Conservation (phyloP, 1,284 basidiomycete genomes). For the Exobasidium rhododendri region DNA sequence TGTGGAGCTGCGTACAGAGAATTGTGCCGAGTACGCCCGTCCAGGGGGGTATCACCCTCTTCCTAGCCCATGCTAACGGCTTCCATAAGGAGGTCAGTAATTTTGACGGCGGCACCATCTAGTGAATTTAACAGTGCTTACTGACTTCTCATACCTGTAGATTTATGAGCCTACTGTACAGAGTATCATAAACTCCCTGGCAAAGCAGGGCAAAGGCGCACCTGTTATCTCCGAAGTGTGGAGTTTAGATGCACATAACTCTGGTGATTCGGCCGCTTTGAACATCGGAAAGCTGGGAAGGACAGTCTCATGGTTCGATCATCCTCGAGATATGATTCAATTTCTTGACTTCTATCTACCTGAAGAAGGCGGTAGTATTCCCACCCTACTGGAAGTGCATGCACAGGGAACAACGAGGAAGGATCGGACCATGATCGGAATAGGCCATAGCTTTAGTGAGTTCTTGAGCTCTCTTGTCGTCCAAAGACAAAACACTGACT, state of each 20-base stretch:
- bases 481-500: not conserved
- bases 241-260: conserved; percentile 10
- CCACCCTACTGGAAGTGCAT: not conserved
- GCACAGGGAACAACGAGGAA: conserved; percentile 14
- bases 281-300: not conserved
- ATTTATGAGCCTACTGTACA: conserved; percentile 12
- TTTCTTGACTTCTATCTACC: conserved; percentile 67
- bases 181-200: conserved; percentile 3
- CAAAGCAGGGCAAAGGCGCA: not conserved
- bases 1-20: conserved; percentile 19
- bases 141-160: not conserved
- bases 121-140: not conserved
- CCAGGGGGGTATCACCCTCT: conserved; percentile 61
- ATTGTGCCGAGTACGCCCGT: not conserved
- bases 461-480: conserved; percentile 30
- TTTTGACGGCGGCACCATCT: not conserved
- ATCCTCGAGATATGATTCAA: conserved; percentile 69
- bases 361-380: not conserved
- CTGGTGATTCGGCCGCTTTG: conserved; percentile 11
- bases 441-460: conserved; percentile 81
- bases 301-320: conserved; percentile 66
- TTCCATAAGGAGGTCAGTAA: conserved; percentile 72
- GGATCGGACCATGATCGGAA: conserved; percentile 59
- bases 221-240: conserved; percentile 13
- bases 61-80: conserved; percentile 75